These are phyloP conservation scores for Stagonosporopsis vannaccii DNA, from an alignment of 2,329 filamentous ascomycete species.

Conservation along the genomic window DNA sequence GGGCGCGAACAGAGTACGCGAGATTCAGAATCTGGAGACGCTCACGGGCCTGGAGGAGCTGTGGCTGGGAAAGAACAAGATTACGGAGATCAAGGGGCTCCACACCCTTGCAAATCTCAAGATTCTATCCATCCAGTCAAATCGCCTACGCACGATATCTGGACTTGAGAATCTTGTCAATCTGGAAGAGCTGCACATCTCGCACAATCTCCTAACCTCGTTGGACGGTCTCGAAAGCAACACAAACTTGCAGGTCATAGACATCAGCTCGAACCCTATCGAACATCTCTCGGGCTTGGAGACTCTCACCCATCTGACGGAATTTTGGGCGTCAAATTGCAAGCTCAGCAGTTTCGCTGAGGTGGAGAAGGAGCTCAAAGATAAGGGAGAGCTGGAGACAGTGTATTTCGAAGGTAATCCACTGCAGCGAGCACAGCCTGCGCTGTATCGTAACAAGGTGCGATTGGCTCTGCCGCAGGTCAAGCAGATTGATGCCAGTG, in stretches of 20 bases:
- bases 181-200: slow-evolving; percentile 94
- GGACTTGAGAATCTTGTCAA: slow-evolving; percentile 76
- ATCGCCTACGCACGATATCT: slow-evolving; percentile 81
- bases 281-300: slow-evolving; percentile 75
- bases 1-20: slow-evolving; percentile 88
- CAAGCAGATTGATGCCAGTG: slow-evolving; percentile 95
- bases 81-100: slow-evolving; percentile 80
- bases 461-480: slow-evolving; percentile 85
- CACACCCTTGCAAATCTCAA: slow-evolving; percentile 78
- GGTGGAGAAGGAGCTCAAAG: slow-evolving; percentile 76
- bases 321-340: slow-evolving; percentile 95
- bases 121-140: slow-evolving; percentile 93
- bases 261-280: slow-evolving; percentile 89
- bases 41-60: slow-evolving; percentile 83
- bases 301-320: slow-evolving; percentile 75
- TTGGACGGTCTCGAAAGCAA: slow-evolving; percentile 69
- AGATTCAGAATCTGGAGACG: slow-evolving; percentile 83
- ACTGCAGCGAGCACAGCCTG: slow-evolving; percentile 78
- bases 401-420: slow-evolving; percentile 98
- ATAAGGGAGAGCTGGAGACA: slow-evolving; percentile 82
- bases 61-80: slow-evolving; percentile 97
- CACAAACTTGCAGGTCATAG: slow-evolving; percentile 72
- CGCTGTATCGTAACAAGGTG: slow-evolving; percentile 93
- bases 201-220: slow-evolving; percentile 86
- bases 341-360: slow-evolving; percentile 80